Evolutionary conservation across 257 asterid species (phyloP).

Genomic region (Schizonepeta tenuifolia): DNA sequence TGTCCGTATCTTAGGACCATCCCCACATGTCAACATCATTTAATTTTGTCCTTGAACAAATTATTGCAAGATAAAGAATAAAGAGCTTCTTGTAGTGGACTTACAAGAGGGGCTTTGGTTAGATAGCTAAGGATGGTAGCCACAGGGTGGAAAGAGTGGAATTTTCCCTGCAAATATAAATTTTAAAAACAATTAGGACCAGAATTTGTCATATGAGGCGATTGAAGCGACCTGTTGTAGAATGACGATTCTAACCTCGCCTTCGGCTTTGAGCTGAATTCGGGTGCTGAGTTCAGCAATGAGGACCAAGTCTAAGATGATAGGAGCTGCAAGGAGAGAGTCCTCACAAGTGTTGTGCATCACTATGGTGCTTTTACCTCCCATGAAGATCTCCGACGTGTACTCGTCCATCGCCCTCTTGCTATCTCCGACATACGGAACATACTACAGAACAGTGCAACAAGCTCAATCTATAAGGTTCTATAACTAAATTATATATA

Average conservation of each 20-base stretch:
- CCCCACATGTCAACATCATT: background rate
- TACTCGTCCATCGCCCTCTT: constrained; percentile 99
- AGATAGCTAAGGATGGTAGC: constrained; percentile 96
- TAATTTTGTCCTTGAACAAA: background rate
- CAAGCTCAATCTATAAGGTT: background rate
- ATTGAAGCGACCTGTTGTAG: background rate
- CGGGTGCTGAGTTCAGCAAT: constrained; percentile 97
- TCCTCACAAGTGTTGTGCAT: constrained; percentile 97
- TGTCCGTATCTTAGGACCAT: background rate
- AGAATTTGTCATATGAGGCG: background rate
- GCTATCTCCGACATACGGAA: constrained; percentile 97
- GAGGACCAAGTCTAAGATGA: constrained; percentile 93
- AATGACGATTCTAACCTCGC: constrained; percentile 48
- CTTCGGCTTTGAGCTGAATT: constrained; percentile 79
- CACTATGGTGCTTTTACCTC: constrained; percentile 91
- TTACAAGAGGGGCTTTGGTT: constrained; percentile 96
- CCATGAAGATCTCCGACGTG: constrained; percentile 98
- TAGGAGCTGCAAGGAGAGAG: constrained; percentile 96
- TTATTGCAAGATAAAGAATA: background rate
- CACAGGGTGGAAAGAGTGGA: constrained; percentile 96
- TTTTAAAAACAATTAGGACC: background rate
- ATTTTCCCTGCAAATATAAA: constrained; percentile 65
- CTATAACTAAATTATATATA: background rate
- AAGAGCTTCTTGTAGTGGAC: constrained; percentile 34
- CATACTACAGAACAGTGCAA: constrained; percentile 54